Conservation (phyloP, 2,329 filamentous ascomycete species). For the Fusarium sp. region DNA sequence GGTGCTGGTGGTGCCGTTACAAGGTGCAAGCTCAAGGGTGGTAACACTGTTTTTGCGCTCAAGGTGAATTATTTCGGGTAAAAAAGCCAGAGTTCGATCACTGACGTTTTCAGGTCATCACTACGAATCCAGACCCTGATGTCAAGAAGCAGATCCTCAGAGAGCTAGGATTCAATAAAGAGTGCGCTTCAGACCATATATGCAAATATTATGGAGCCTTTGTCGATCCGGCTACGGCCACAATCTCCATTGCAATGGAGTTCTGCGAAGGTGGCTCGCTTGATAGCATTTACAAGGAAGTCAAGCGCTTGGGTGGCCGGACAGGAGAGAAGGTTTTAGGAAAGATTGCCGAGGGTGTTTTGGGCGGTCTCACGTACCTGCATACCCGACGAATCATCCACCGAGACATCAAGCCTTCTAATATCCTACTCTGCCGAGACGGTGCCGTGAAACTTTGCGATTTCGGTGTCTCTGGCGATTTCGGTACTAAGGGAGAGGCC, state of each 20-base stretch:
- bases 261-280: conserved; percentile 97
- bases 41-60: conserved; percentile 93
- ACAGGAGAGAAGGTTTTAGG: conserved; percentile 98
- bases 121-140: conserved; percentile 96
- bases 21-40: conserved; percentile 86
- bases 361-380: conserved; percentile 93
- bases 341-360: conserved; percentile 94
- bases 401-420: conserved; percentile 97
- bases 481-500: conserved; percentile 97
- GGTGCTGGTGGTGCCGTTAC: conserved; percentile 97
- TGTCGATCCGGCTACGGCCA: conserved; percentile 93
- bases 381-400: conserved; percentile 98
- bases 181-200: conserved; percentile 94
- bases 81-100: conserved; percentile 3
- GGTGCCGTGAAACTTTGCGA: conserved; percentile 98
- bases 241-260: conserved; percentile 99
- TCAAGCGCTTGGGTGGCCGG: conserved; percentile 92
- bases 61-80: conserved; percentile 73
- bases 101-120: conserved; percentile 80
- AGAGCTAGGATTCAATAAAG: conserved; percentile 97
- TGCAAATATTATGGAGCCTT: conserved; percentile 98
- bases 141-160: conserved; percentile 98
- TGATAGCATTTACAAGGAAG: conserved; percentile 96
- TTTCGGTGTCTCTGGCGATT: conserved; percentile 97
- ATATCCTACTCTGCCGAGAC: conserved; percentile 91